phyloP scores from a whole-genome alignment of 495 filamentous ascomycete genomes.

The Margaritispora aquatica region DNA sequence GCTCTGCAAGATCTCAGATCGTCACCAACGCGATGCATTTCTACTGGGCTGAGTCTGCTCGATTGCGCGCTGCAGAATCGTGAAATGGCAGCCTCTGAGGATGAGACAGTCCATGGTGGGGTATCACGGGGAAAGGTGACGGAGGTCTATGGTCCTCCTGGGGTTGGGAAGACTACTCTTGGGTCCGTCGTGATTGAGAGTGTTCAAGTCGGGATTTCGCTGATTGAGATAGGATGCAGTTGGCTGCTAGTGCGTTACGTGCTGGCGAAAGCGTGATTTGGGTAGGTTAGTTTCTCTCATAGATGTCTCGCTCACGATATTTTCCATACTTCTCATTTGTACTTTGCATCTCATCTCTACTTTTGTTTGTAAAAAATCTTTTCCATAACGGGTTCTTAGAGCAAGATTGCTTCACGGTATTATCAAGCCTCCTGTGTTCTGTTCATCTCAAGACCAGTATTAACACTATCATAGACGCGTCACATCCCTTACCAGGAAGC shows the following conservation, averaged over 20 bases:
- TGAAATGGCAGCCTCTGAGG: neutral
- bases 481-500: conserved; percentile 34
- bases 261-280: conserved; percentile 66
- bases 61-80: conserved; percentile 43
- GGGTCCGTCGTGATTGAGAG: too few relatives aligned
- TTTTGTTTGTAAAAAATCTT: too few relatives aligned
- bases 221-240: conserved; percentile 49
- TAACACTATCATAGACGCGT: conserved; percentile 36
- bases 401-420: too few relatives aligned
- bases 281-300: conserved; percentile 60
- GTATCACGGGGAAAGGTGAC: conserved; percentile 72
- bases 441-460: too few relatives aligned
- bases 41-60: conserved; percentile 60
- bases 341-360: too few relatives aligned
- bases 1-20: conserved; percentile 61
- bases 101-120: conserved; percentile 32
- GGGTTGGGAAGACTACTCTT: conserved; percentile 79
- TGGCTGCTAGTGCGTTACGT: conserved; percentile 55
- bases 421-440: too few relatives aligned
- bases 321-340: too few relatives aligned
- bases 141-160: conserved; percentile 86
- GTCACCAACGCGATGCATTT: conserved; percentile 43
- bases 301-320: too few relatives aligned
- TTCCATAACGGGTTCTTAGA: too few relatives aligned
- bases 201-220: too few relatives aligned